Evolutionary conservation across 2,329 filamentous ascomycete species (phyloP), one percentile per base, ranked within the genome.

Genomic region (Calycina herbarum): DNA sequence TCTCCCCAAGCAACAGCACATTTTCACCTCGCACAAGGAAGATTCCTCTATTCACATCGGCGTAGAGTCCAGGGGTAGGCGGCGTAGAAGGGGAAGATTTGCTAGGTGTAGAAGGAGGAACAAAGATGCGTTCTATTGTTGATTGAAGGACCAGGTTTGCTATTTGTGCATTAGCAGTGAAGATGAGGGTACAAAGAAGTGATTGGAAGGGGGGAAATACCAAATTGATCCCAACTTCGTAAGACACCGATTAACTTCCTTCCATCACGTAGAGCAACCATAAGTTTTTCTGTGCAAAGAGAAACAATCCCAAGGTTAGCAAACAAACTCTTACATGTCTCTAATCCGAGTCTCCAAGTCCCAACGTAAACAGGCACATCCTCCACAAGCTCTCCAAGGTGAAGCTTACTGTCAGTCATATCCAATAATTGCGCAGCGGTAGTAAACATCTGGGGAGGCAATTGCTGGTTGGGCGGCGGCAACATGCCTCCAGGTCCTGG

Each of bases 171-270:
- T 20, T 4, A 75, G 24, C 20, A 40, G 33, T 31, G 56, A 66
- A 20, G 20, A 20, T 20, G 57, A 62, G 59, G 60, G 24, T 6
- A 33, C n/a, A n/a, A 57, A 48, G 48, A 40, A 35, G 48, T 33
- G 31, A 61, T 35, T 58, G 59, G 40, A 61, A 24, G 29, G 42
- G 45, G 63, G 17, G 51, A 78, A 83, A 74, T 88, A 97, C 94
- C 94, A 76, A 97, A 98, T 79, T 99, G 95, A 79, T 99, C 95
- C 93, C 95, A 99, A 73, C 92, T 96, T 75, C 95, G 86, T 72
- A 99, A 81, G 58, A 98, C 92, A 35, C 95, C 95, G 72, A 96
- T 91, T 71, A 98, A 83, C 81, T 98, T 98, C 73, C 94, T 88
- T 68, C 96, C 95, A 77, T 99, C 95, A 72, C 95, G 90, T 64